A percentile compares a stretch with the other conserved stretches of the same genome.
These are phyloP conservation scores for Vitis hybrid DNA, from an alignment of 177 flowering plant species.

Conservation along the genomic window DNA sequence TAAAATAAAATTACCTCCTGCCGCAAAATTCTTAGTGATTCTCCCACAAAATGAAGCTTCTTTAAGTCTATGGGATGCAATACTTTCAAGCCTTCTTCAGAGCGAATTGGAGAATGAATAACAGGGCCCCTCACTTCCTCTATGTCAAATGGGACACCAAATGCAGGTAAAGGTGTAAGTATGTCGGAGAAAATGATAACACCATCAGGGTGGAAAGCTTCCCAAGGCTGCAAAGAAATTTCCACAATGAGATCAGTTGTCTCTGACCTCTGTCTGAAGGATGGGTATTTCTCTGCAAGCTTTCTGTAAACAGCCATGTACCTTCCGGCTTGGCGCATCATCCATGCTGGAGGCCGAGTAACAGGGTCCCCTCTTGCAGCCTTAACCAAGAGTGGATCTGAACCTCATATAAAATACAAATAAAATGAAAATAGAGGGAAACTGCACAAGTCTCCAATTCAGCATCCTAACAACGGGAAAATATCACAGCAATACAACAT, in stretches of 20 bases:
- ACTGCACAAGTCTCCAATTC: background rate
- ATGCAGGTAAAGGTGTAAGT: conserved; percentile 96
- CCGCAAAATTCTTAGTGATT: conserved; percentile 79
- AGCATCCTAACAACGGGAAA: background rate
- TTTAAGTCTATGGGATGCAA: conserved; percentile 86
- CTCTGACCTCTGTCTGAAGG: conserved; percentile 98
- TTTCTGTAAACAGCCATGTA: conserved; percentile 79
- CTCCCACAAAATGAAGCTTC: conserved; percentile 84
- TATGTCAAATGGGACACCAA: conserved; percentile 95
- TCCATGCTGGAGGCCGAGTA: conserved; percentile 82
- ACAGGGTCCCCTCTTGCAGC: conserved; percentile 91
- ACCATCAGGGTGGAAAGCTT: conserved; percentile 94
- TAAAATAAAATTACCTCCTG: conserved; percentile 52
- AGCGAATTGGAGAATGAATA: conserved; percentile 75
- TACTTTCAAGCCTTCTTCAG: conserved; percentile 72
- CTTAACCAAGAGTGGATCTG: conserved; percentile 89
- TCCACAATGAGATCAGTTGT: conserved; percentile 98
- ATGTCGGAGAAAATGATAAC: conserved; percentile 98
- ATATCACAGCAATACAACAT: background rate
- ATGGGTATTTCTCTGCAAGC: conserved; percentile 95
- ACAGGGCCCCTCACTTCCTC: conserved; percentile 92
- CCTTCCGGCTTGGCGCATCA: conserved; percentile 89
- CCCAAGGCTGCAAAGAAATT: conserved; percentile 99
- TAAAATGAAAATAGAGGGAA: background rate
- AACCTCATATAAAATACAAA: conserved; percentile 10